A percentile compares a stretch with the other conserved stretches of the same genome.
Conservation (phyloP, 176 grass and related monocot genomes). For the Coix lacrymajobi region DNA sequence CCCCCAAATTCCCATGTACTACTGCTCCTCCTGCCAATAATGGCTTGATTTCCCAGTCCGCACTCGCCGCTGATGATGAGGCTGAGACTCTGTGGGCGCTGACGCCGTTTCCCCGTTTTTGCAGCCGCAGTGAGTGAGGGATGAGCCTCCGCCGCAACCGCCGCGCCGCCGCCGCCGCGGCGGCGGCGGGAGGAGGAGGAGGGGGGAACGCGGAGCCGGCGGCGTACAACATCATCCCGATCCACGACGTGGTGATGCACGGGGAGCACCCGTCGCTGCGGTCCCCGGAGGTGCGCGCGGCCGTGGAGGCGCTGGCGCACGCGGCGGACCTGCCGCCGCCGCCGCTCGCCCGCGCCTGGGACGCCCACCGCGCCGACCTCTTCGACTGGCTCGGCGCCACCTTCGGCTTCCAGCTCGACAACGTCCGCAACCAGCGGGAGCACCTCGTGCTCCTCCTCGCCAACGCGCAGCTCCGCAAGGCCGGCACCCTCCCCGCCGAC, state of each 20-base stretch:
- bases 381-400: conserved; percentile 86
- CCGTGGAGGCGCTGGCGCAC: conserved; percentile 49
- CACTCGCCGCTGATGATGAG: background rate
- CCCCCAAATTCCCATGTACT: background rate
- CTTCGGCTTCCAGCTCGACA: conserved; percentile 92
- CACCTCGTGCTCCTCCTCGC: conserved; percentile 96
- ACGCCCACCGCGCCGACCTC: conserved; percentile 50
- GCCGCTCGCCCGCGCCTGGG: conserved; percentile 24
- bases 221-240: conserved; percentile 93
- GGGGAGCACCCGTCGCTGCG: conserved; percentile 56
- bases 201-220: background rate
- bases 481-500: conserved; percentile 1
- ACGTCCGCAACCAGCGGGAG: conserved; percentile 89
- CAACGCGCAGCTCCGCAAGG: conserved; percentile 77
- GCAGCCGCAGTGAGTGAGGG: conserved; percentile 27
- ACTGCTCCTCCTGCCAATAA: background rate
- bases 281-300: conserved; percentile 82
- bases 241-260: conserved; percentile 64
- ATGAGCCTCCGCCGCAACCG: conserved; percentile 69
- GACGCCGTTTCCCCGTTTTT: background rate
- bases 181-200: background rate
- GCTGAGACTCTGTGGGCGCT: background rate
- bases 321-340: conserved; percentile 52
- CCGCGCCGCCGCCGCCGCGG: conserved; percentile 7
- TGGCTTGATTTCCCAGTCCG: background rate